Evolutionary conservation across 208 protist genomes (phyloP).

Genomic region (Leptomonas seymouri): DNA sequence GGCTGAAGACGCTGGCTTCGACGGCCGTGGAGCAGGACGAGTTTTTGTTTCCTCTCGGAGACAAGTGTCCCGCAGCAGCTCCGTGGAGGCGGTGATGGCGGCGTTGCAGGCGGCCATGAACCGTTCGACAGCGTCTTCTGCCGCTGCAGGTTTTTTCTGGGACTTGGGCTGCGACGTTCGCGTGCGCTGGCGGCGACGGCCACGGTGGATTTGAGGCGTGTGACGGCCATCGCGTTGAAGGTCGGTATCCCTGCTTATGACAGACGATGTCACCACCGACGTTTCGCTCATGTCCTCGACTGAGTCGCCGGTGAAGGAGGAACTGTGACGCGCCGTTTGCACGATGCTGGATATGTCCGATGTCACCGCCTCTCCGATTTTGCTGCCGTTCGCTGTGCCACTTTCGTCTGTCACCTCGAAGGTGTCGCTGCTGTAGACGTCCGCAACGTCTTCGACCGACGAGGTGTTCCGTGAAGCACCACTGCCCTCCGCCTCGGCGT

Average conservation of each 20-base stretch:
- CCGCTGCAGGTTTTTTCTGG: not conserved
- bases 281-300: not conserved
- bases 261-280: not conserved
- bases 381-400: not conserved
- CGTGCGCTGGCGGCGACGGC: too few species aligned
- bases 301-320: not conserved
- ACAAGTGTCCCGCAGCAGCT: slow-evolving; percentile 2
- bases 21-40: too few species aligned
- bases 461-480: not conserved
- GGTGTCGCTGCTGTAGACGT: slow-evolving; percentile 13
- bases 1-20: not conserved
- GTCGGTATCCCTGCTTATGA: not conserved
- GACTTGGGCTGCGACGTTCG: too few species aligned
- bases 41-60: not conserved
- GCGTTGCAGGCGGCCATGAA: slow-evolving; percentile 13
- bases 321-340: not conserved
- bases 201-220: too few species aligned
- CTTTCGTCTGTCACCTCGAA: slow-evolving; percentile 13
- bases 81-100: not conserved
- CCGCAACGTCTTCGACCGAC: not conserved
- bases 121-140: not conserved
- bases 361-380: not conserved
- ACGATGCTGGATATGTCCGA: not conserved
- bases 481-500: not conserved
- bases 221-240: too few species aligned